These are phyloP conservation scores for Talaromyces sp. DNA, from an alignment of 2,329 filamentous ascomycete genomes.

Conservation along the genomic window DNA sequence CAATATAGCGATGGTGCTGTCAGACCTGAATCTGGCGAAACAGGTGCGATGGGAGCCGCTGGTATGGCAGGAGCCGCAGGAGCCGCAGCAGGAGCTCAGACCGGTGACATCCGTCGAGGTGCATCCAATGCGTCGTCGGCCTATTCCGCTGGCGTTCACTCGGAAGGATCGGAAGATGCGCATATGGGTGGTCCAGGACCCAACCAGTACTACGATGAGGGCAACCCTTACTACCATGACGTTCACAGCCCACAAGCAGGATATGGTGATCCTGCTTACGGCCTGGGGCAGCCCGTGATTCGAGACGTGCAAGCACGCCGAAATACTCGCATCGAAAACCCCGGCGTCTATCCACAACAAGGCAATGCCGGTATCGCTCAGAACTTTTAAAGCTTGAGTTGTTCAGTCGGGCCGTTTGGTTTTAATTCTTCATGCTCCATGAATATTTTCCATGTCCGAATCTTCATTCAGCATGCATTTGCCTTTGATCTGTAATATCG, in stretches of 20 bases:
- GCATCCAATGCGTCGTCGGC: conserved; percentile 94
- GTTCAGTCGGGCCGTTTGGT: background rate
- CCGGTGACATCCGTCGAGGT: conserved; percentile 72
- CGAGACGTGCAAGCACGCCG: conserved; percentile 86
- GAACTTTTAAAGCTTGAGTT: conserved; percentile 66
- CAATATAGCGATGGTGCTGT: conserved; percentile 60
- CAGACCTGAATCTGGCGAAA: conserved; percentile 58
- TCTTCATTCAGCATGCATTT: conserved; percentile 1
- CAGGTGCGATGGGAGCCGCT: conserved; percentile 77
- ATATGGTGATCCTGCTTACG: conserved; percentile 53
- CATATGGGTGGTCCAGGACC: conserved; percentile 44
- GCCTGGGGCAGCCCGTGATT: conserved; percentile 68
- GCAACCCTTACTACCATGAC: conserved; percentile 51
- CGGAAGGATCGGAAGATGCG: conserved; percentile 57
- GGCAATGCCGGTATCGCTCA: conserved; percentile 89
- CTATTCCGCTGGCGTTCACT: conserved; percentile 77
- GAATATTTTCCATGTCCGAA: background rate
- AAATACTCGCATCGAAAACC: conserved; percentile 92
- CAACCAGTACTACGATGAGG: conserved; percentile 49
- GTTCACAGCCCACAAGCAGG: conserved; percentile 41
- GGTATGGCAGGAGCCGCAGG: conserved; percentile 64
- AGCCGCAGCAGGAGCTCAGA: conserved; percentile 59
- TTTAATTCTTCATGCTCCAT: background rate
- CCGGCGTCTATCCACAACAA: conserved; percentile 82
- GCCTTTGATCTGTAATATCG: background rate